phyloP scores from a whole-genome alignment of 73 alveolate species.

The Paramecium sonneborni region DNA sequence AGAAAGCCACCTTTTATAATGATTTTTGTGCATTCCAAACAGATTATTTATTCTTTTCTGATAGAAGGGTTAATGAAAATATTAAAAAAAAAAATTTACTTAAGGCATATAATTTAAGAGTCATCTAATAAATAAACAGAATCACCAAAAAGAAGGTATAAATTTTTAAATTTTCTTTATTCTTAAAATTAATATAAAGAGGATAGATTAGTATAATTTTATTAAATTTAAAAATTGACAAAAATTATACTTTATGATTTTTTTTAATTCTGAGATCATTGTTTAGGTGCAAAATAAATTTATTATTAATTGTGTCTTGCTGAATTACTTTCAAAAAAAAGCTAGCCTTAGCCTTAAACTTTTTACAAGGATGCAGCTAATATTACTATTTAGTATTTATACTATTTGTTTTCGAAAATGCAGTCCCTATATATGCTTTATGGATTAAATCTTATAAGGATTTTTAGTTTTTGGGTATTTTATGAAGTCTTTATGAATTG shows the following conservation, averaged over 20 bases:
- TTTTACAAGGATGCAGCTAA: not conserved
- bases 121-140: too few relatives aligned
- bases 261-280: not conserved
- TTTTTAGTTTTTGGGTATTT: not conserved
- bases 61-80: conserved; percentile 61
- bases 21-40: conserved; percentile 73
- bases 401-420: not conserved
- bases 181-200: not conserved
- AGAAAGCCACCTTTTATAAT: conserved; percentile 47
- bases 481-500: not conserved
- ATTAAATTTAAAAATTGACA: not conserved
- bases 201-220: not conserved
- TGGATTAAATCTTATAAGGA: not conserved
- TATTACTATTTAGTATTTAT: not conserved
- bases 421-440: not conserved
- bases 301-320: not conserved
- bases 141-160: too few relatives aligned
- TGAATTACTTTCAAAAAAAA: not conserved
- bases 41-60: conserved; percentile 77
- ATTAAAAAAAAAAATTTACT: too few relatives aligned
- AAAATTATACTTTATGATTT: not conserved
- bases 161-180: not conserved
- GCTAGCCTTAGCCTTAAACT: not conserved
- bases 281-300: not conserved
- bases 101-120: too few relatives aligned